Evolutionary conservation across 148 eudicot species (phyloP).

Genomic region (Vaccinium corymbosum): DNA sequence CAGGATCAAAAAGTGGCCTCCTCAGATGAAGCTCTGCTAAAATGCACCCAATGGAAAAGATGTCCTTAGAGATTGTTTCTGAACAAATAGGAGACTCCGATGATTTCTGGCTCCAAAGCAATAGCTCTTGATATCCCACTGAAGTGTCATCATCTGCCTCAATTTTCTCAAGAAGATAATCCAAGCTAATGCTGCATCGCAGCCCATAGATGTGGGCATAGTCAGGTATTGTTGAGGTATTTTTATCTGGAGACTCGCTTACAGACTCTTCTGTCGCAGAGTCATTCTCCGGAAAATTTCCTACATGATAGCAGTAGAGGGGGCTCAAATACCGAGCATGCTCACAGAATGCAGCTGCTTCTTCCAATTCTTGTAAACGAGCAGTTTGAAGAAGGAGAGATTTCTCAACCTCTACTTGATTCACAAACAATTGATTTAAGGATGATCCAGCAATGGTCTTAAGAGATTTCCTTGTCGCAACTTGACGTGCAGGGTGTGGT

Average conservation of each 20-base stretch:
- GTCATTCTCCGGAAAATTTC: constrained; percentile 24
- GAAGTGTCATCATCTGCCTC: constrained; percentile 57
- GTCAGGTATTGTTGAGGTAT: constrained; percentile 20
- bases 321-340: constrained; percentile 76
- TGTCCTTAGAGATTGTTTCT: constrained; percentile 52
- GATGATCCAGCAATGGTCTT: constrained; percentile 11
- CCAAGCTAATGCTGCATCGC: constrained; percentile 34
- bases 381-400: constrained; percentile 29
- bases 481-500: constrained; percentile 80
- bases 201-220: constrained; percentile 18
- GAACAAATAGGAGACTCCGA: constrained; percentile 36
- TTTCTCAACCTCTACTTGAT: constrained; percentile 22
- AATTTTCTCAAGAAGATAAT: constrained; percentile 63
- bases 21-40: constrained; percentile 82
- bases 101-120: constrained; percentile 64
- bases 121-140: constrained; percentile 70
- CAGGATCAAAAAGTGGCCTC: constrained; percentile 77
- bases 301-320: constrained; percentile 34
- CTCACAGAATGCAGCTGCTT: constrained; percentile 72
- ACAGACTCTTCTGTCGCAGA: constrained; percentile 26
- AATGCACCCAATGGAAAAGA: constrained; percentile 87
- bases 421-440: constrained; percentile 1
- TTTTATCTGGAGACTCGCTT: constrained; percentile 21
- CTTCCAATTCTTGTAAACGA: constrained; percentile 53
- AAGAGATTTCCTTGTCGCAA: constrained; percentile 22